Base-by-base conservation (phyloP, 78 protist genomes). In the Speleostelium caveatum region DNA sequence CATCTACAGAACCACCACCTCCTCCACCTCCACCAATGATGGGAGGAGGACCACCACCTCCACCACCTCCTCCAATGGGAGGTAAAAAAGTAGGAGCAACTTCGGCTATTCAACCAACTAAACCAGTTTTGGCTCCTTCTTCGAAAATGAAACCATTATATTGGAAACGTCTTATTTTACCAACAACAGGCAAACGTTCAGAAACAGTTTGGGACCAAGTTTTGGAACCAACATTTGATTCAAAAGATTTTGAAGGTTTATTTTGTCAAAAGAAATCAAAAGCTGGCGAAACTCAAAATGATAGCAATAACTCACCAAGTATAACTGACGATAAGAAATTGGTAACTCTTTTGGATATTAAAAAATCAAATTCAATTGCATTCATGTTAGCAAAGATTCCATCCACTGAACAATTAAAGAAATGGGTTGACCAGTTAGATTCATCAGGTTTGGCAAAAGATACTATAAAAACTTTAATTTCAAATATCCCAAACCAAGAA, bases 201-300 rank as follows among this genome's bases (percentile, higher is more conserved):
- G 91, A 83, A 42, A 69, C 91, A 41, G 28, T 83, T 71, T 83
- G 91, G 91, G 91, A 83, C 42, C 91, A 83, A 60, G 73, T 83
- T 30, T 60, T 83, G 38, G 91, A 83, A 49, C 91, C 91, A n/a
- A 83, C 91, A 17, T 83, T 83, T 33, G 75, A 83, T 60, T 30
- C 77, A 16, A 53, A 83, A 69, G 79, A 83, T 30, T 83, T 83
- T 69, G 91, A 83, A 59, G 75, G 69, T 28, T 35, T 83, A 36
- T 83, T 83, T 45, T 83, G 91, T 83, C 78, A 73, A 30, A 83
- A 83, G 62, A 83, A 83, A 59, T 10, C 38, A 12, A 22, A 74
- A 30, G 21, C 41, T 19, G 7, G n/a, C 1, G n/a, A 12, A 16
- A 28, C 24, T 0, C 12, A 65, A 26, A 38, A 39, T 10, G 36